These are phyloP conservation scores for Anastatica hierochuntica DNA, from an alignment of 345 rosid genomes.

Conservation along the genomic window DNA sequence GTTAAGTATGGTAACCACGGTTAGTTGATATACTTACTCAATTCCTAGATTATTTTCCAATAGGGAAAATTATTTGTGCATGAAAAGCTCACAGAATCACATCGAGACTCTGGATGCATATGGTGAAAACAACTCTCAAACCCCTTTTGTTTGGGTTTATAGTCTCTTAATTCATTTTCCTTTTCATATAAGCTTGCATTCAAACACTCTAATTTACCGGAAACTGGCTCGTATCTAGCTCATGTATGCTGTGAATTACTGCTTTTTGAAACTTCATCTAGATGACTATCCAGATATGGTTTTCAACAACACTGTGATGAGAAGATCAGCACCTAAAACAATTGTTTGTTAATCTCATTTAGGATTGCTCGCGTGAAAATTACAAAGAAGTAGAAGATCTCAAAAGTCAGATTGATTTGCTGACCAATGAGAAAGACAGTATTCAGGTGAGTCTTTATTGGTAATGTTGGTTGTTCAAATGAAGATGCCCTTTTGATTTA, in stretches of 20 bases:
- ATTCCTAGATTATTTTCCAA: no score
- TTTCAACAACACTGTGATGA: neutral
- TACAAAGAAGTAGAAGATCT: conserved; percentile 47
- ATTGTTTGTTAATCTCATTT: neutral
- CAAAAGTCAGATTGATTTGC: conserved; percentile 45
- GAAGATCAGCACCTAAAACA: neutral
- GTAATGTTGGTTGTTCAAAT: neutral
- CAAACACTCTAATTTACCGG: neutral
- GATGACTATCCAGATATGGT: conserved; percentile 1
- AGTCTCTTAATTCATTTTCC: neutral
- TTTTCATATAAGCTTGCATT: neutral
- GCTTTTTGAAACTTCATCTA: neutral
- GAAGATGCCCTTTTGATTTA: no score
- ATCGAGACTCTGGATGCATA: no score
- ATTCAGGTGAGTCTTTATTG: conserved; percentile 47
- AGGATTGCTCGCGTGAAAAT: conserved; percentile 8
- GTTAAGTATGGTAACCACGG: conserved; percentile 37
- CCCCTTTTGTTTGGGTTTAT: neutral
- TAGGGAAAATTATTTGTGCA: no score
- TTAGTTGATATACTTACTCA: conserved; percentile 34
- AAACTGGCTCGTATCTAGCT: conserved; percentile 1
- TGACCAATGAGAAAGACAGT: conserved; percentile 47
- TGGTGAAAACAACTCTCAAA: neutral
- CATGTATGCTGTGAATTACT: neutral
- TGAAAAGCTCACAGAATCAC: no score